Base-by-base conservation (phyloP, 768 basidiomycete species). In the Agaricus blazei region DNA sequence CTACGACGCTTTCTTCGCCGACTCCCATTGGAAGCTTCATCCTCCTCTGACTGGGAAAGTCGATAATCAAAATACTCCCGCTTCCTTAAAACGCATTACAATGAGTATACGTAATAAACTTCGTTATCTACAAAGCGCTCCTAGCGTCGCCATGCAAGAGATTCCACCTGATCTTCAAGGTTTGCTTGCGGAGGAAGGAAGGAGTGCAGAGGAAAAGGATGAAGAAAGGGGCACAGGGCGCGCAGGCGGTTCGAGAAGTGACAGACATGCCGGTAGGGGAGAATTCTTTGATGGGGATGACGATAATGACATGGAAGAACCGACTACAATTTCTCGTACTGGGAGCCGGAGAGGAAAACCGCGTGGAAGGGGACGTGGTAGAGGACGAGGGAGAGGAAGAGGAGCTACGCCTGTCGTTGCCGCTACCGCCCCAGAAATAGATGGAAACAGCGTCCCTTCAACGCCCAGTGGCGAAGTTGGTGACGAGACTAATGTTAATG, bases 61-160 rank as follows among this genome's bases (percentile, higher is more conserved):
- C 57, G 91, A 96, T 62, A 98, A 99, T 69, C 85, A 90, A 64
- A 99, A 99, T 65, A 85, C 91, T 0, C 74, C 87, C 0, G 81
- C 85, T 3, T 86, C 85, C 2, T 71, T 99, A 29, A 93, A 97
- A 66, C 83, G 87, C 45, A 95, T 98, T 61, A 85, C 89, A n/a
- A 77, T 89, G 56, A 85, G 79, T 58, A 87, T 95, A 45, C 82
- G 87, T 27, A 93, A 88, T 63, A 94, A 96, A 68, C 73, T 99
- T 43, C 79, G 96, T 29, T 98, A 93, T 68, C 75, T 98, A 12
- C 88, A 94, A 58, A 94, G 95, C 31, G 97, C 96, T 41, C 96
- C 96, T n/a, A 93, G 91, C 65, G 92, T 98, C 9, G 85, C 85
- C 60, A 90, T 98, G 90, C 90, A 93, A 64, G 93, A 98, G 70